Base-by-base conservation (phyloP, 257 asterid genomes). In the Jaltomata sinuosa region DNA sequence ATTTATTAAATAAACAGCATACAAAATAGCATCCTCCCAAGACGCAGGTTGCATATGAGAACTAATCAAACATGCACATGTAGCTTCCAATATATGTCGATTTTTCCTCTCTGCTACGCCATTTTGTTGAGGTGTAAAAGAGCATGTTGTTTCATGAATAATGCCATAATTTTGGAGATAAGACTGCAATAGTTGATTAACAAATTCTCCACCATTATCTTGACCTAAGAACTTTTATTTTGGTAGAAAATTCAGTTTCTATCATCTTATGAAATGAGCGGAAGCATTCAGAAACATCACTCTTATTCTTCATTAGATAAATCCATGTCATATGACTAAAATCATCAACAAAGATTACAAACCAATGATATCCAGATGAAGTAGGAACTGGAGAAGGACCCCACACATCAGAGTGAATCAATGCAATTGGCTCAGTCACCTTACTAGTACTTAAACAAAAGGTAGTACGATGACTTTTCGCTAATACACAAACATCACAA, bases 321-420 rank as follows among this genome's bases (percentile, higher is more conserved):
- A 67, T 3, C 42, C 76, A 67, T 11, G 42, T 67, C 69, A 83
- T 68, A 19, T 81, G 10, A 19, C 55, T 83, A 11, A 69, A 83
- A 25, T 83, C 82, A 36, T 83, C 82, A 7, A 83, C 27, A 72
- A 71, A 71, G 0, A 52, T 49, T 29, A 83, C 82, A 53, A 83
- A 83, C 47, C 11, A 71, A 3, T n/a, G 11, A 21, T 14, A 8
- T 8, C 81, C 25, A 49, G 14, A 27, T 11, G 1, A 1, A 29
- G 22, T 53, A 25, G 15, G 10, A 31, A 49, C 9, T 2, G 72
- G 72, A 14, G 86, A 54, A 14, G 86, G 83, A 34, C 65, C 87
- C 49, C 81, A 79, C 9, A 84, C 57, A 50, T 84, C 81, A 79
- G n/a, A n/a, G n/a, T n/a, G n/a, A n/a, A n/a, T n/a, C n/a, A n/a